A percentile compares a stretch with the other conserved stretches of the same genome.
phyloP scores from a whole-genome alignment of 2,329 filamentous ascomycete species.

The Arthrocladium fulminans region DNA sequence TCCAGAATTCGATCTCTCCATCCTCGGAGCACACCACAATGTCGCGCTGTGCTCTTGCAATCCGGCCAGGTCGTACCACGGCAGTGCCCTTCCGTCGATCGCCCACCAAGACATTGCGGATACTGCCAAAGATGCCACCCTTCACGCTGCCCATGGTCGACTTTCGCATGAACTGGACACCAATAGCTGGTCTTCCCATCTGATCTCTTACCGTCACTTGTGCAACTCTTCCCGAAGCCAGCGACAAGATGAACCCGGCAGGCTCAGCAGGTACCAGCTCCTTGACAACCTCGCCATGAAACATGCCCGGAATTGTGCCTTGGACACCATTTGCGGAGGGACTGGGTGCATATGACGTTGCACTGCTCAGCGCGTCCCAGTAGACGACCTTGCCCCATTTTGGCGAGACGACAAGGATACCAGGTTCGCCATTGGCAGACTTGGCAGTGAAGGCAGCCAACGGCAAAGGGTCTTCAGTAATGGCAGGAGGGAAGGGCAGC shows the following conservation, averaged over 20 bases:
- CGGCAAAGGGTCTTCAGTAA: conserved; percentile 62
- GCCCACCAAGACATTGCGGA: conserved; percentile 65
- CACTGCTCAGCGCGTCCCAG: conserved; percentile 91
- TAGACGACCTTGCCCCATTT: conserved; percentile 77
- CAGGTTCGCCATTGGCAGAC: conserved; percentile 70
- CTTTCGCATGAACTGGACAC: conserved; percentile 65
- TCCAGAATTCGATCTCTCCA: conserved; percentile 76
- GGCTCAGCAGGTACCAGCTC: conserved; percentile 77
- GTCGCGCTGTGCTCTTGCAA: conserved; percentile 73
- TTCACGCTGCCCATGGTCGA: conserved; percentile 46
- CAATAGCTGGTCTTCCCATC: conserved; percentile 75
- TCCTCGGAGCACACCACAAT: conserved; percentile 69
- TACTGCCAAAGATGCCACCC: conserved; percentile 68
- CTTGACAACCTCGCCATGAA: conserved; percentile 66
- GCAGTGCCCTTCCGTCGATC: conserved; percentile 68
- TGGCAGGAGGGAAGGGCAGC: conserved; percentile 63
- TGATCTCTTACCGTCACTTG: conserved; percentile 79
- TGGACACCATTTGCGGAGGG: conserved; percentile 75
- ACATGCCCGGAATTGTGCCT: conserved; percentile 62
- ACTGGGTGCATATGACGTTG: conserved; percentile 72
- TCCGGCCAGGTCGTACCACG: conserved; percentile 62
- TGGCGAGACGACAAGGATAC: conserved; percentile 77
- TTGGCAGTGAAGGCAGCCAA: conserved; percentile 75
- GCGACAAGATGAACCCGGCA: conserved; percentile 73
- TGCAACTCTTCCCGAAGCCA: conserved; percentile 77